Evolutionary conservation across 371 early-diverging fungal species (phyloP), one percentile per base, ranked within the genome.

Genomic region (Actinomortierella ambigua): DNA sequence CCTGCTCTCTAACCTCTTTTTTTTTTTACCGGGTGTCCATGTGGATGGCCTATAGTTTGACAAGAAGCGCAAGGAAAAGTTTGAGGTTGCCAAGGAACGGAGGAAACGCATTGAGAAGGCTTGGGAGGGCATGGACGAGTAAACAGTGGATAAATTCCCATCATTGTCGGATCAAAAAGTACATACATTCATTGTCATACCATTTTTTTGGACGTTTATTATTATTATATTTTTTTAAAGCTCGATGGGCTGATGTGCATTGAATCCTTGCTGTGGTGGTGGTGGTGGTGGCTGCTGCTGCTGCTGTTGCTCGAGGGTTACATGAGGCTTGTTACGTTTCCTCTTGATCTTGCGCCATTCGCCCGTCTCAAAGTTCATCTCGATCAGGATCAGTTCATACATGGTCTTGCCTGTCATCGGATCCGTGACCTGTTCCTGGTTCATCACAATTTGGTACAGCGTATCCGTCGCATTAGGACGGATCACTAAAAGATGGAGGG

Each of bases 311-410:
- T 18, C 52, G 24, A 7, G 63, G 58, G 11, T n/a, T n/a, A 55
- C 59, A 48, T 68, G 69, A 6, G 69, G 69, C 18, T 52, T 43
- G 44, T 54, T 40, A 2, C 69, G 53, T 49, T 63, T 63, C 20
- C 69, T 70, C 63, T 76, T 76, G 49, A 78, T 68, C 55, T 78
- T 78, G 51, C 76, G 68, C 79, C 79, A 78, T 51, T 70, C 65
- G 3, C 79, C 79, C 29, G 71, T 68, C 40, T 68, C 66, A 50
- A 76, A 64, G 63, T 78, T 78, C 73, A 78, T 78, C 54, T 78
- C 79, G 43, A 78, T 76, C 22, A 78, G 39, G 40, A 78, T 70
- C 44, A 65, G 50, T 55, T 78, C 79, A 22, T 64, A 65, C 59
- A 73, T 71, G 14, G 59, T 62, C 51, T 62, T 71, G 46, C 77